Evolutionary conservation across 257 asterid species (phyloP), one percentile per base, ranked within the genome.

Genomic region (Avicennia marina): DNA sequence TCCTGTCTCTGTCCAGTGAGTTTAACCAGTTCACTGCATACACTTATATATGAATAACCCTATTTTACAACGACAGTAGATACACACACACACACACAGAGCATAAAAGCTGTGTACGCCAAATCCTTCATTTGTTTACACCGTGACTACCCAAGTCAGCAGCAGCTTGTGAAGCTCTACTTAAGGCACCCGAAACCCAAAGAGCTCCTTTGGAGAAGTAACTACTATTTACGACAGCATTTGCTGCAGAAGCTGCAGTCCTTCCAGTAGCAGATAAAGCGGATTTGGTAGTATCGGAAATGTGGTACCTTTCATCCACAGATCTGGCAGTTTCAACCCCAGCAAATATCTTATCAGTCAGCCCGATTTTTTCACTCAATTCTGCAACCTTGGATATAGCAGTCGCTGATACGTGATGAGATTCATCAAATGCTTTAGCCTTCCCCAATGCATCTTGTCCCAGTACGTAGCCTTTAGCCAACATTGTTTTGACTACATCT

Each of bases 381-480:
- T 76, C 83, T 18, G 94, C 73, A 32, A 81, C 87, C 73, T 79
- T 81, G 67, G 90, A 77, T 20, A 70, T 77, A 53, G 94, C 94
- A 40, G 85, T 78, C 20, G 90, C 87, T 22, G 94, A 84, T 18
- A 84, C 80, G 34, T 63, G 80, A 59, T 78, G 83, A 33, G 91
- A 81, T 72, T 81, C 85, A 18, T 84, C 89, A 39, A 78, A 79
- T 32, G 80, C 76, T 68, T 76, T 84, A 44, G 94, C 94, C 36
- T 66, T 71, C 47, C 73, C 67, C 8, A 84, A 13, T 41, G 94
- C 94, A 13, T 72, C 90, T 71, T 77, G 76, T 31, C 90, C 94
- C 13, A 84, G 76, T 19, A 81, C 60, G 56, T 73, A 83, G n/a
- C 94, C 94, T 52, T 68, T 78, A 51, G 94, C 60, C 38, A 68